Evolutionary conservation across 75 land plant species (phyloP).

Genomic region (Selaginella moellendorffii): DNA sequence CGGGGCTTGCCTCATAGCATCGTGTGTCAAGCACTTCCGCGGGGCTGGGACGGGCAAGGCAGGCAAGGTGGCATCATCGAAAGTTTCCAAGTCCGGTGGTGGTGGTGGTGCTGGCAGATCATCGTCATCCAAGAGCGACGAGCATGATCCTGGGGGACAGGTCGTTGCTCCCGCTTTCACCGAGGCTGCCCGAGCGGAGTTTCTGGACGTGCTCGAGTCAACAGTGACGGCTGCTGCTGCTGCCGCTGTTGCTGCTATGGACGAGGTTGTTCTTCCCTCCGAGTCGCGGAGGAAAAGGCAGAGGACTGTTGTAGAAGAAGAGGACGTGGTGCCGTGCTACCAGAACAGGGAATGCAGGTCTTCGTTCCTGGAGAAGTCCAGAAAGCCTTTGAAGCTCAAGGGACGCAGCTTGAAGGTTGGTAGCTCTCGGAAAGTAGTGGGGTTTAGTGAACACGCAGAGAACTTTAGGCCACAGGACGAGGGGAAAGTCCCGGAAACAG

Average conservation of each 20-base stretch:
- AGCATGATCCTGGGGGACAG: not conserved
- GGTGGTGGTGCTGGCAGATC: too few relatives aligned
- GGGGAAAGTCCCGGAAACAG: not conserved
- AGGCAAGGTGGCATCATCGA: not conserved
- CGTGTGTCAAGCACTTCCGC: constrained; percentile 13
- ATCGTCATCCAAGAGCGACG: not conserved
- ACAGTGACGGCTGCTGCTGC: too few relatives aligned
- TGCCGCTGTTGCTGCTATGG: too few relatives aligned
- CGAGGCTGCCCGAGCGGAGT: too few relatives aligned
- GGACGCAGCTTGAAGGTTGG: not conserved
- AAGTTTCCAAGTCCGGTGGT: too few relatives aligned
- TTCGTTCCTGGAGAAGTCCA: not conserved
- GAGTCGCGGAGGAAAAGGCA: constrained; percentile 14
- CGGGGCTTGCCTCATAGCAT: constrained; percentile 18
- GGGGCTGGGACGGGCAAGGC: constrained; percentile 9
- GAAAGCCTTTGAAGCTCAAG: not conserved
- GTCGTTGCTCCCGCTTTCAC: too few relatives aligned
- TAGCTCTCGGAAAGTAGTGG: not conserved
- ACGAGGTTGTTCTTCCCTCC: not conserved
- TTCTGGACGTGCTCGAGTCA: too few relatives aligned
- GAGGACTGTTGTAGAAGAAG: constrained; percentile 10
- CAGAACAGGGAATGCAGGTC: too few relatives aligned
- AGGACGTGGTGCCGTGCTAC: not conserved
- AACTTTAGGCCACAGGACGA: not conserved
- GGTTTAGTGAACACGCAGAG: not conserved